Conservation (phyloP, 305 asterid species). For the Stenogyne calaminthoides region DNA sequence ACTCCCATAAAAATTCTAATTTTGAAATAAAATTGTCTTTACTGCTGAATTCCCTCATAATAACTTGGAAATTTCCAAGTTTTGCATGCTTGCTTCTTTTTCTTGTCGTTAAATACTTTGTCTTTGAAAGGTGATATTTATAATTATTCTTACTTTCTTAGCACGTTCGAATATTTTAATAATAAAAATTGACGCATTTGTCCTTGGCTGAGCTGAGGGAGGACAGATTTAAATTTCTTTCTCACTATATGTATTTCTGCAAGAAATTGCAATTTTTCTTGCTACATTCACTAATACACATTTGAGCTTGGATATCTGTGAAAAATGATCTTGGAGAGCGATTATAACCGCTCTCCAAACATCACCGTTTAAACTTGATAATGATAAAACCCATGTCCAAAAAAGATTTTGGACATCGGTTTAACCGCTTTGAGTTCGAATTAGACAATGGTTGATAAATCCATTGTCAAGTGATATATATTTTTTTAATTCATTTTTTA, state of each 20-base stretch:
- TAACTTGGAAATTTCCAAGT: not conserved
- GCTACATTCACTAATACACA: not conserved
- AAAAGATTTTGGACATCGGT: too few relatives aligned
- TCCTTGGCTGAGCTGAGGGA: slow-evolving; percentile 5
- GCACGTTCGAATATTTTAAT: slow-evolving; percentile 16
- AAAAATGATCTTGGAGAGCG: too few relatives aligned
- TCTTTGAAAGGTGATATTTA: slow-evolving; percentile 4
- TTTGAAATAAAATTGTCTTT: not conserved
- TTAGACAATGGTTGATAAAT: too few relatives aligned
- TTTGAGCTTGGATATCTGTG: too few relatives aligned
- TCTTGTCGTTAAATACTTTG: slow-evolving; percentile 14
- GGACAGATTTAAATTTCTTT: not conserved
- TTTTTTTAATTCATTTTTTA: too few relatives aligned
- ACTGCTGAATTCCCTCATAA: not conserved
- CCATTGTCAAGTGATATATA: too few relatives aligned
- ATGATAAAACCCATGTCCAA: too few relatives aligned
- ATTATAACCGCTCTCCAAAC: too few relatives aligned
- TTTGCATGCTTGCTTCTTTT: too few relatives aligned
- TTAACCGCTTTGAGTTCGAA: too few relatives aligned
- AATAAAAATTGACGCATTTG: slow-evolving; percentile 13
- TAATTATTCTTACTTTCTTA: not conserved
- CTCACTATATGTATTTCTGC: not conserved
- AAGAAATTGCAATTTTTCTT: not conserved
- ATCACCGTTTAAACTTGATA: too few relatives aligned
- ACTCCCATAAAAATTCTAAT: not conserved